Conservation (phyloP, 495 filamentous ascomycete genomes). For the Penicillium crystallinum region DNA sequence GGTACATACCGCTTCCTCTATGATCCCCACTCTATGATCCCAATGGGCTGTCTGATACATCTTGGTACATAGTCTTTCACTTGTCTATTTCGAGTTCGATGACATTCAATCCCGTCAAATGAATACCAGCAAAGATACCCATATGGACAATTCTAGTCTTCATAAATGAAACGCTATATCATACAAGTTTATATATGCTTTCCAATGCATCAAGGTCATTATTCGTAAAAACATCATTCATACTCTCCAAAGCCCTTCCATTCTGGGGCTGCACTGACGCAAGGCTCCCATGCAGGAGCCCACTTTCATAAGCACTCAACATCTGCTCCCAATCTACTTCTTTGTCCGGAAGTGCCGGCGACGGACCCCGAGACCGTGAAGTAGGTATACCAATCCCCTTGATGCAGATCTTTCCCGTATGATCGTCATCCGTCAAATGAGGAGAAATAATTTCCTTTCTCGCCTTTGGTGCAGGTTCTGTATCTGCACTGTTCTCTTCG, state of each 20-base stretch:
- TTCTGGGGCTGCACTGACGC: neutral
- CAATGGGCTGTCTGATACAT: no score
- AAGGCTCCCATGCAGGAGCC: neutral
- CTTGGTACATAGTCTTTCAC: no score
- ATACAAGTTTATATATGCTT: no score
- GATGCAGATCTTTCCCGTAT: neutral
- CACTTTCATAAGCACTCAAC: neutral
- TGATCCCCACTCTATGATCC: no score
- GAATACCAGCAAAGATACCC: no score
- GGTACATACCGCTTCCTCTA: no score
- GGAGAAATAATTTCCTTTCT: neutral
- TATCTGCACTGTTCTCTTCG: neutral
- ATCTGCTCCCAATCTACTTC: neutral
- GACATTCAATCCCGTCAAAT: no score
- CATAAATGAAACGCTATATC: no score
- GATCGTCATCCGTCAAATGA: neutral
- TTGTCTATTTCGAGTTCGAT: no score
- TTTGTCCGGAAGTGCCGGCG: neutral
- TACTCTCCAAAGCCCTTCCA: neutral
- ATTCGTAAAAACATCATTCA: no score
- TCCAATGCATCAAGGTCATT: conserved; percentile 9
- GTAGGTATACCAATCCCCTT: neutral
- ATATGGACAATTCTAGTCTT: no score
- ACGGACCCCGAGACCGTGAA: neutral
- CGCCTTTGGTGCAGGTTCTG: neutral